These are phyloP conservation scores for Fusarium equiseti DNA, from an alignment of 2,329 filamentous ascomycete genomes.

Conservation along the genomic window DNA sequence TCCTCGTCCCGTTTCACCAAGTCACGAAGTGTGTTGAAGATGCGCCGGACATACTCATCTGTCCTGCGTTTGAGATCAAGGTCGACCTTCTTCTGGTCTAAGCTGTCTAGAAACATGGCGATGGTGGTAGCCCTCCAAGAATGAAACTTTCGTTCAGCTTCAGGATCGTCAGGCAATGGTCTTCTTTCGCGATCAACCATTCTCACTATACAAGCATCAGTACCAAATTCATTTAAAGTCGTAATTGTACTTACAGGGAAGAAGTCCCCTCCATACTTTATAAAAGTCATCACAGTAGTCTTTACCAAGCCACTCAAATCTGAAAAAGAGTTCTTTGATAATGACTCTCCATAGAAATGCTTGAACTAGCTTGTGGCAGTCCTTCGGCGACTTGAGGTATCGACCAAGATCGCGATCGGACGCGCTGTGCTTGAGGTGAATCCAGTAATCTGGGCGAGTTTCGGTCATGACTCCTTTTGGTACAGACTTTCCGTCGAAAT, in stretches of 20 bases:
- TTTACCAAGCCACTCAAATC: background rate
- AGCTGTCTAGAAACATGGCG: background rate
- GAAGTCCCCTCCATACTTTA: background rate
- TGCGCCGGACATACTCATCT: accelerated
- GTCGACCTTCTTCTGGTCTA: background rate
- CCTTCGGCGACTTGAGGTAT: background rate
- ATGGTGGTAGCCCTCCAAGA: background rate
- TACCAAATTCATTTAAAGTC: accelerated
- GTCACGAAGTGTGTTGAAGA: background rate
- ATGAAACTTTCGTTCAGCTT: background rate
- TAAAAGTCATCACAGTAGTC: accelerated
- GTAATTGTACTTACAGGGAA: background rate
- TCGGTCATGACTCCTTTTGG: accelerated
- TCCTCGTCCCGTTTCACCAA: background rate
- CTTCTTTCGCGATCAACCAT: background rate
- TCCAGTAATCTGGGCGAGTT: accelerated
- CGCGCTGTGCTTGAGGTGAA: background rate
- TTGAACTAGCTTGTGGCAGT: background rate
- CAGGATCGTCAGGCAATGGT: background rate
- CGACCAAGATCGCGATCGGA: background rate
- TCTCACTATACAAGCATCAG: background rate
- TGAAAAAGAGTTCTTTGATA: background rate
- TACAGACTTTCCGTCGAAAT: background rate
- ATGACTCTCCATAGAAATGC: background rate
- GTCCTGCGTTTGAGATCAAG: background rate